Percentiles rank a stretch among this genome's conserved stretches.
Conservation (phyloP, 371 early-diverging fungal genomes). For the Syncephalastrum racemosum region DNA sequence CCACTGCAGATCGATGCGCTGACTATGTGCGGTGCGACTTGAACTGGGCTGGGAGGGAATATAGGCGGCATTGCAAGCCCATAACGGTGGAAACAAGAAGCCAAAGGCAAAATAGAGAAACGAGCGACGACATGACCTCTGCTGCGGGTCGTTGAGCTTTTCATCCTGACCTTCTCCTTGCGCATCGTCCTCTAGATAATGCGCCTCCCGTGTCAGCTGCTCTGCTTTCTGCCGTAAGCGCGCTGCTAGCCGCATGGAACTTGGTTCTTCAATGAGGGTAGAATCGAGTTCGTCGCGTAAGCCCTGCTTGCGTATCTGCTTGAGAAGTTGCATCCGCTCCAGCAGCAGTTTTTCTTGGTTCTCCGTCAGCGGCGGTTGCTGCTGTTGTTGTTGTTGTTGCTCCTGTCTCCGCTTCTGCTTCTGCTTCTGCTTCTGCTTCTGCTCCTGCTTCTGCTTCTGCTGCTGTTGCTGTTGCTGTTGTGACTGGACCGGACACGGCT, state of each 20-base stretch:
- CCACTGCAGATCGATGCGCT: slow-evolving; percentile 21
- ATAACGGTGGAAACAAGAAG: slow-evolving; percentile 38
- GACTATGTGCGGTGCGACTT: slow-evolving; percentile 6
- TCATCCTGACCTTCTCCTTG: neutral
- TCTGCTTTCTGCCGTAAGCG: slow-evolving; percentile 6
- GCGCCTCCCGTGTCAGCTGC: slow-evolving; percentile 1
- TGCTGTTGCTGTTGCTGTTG: slow-evolving; percentile 6
- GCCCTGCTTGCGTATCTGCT: slow-evolving; percentile 15
- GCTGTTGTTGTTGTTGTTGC: neutral
- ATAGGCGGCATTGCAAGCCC: slow-evolving; percentile 33
- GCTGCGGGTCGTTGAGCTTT: neutral
- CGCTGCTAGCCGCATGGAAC: neutral
- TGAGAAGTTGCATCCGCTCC: slow-evolving; percentile 9
- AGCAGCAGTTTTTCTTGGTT: slow-evolving; percentile 1
- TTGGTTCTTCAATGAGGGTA: too few relatives aligned
- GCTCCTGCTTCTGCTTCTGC: too few relatives aligned
- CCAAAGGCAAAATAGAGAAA: slow-evolving; percentile 36
- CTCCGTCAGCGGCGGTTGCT: slow-evolving; percentile 1
- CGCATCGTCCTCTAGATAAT: slow-evolving; percentile 4
- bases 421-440: too few relatives aligned
- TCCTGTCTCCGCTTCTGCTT: too few relatives aligned
- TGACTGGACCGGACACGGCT: slow-evolving; percentile 8
- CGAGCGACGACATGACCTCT: slow-evolving; percentile 15
- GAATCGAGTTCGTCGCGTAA: neutral
- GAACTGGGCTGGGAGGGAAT: slow-evolving; percentile 8